Evolutionary conservation across 306 rosid species (phyloP), one percentile per base, ranked within the genome.

Genomic region (Acmispon strigosus): DNA sequence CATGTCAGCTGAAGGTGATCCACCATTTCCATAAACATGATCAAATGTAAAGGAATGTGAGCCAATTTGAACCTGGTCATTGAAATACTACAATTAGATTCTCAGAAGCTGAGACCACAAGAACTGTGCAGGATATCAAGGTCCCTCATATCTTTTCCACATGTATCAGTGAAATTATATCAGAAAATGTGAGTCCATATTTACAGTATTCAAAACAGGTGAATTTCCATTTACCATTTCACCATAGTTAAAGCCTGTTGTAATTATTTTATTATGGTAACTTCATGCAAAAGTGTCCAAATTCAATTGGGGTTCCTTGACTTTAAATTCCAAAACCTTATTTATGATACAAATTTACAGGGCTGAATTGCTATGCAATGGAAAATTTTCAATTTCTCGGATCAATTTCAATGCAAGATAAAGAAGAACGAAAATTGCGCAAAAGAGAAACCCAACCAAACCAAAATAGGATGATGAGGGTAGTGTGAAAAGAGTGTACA

Each of bases 11-110:
- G 91, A 87, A 72, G 89, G 86, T 52, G 88, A 86, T 58, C 89
- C 96, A 12, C 83, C 70, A 51, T 85, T 81, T 72, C 96, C 93
- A 63, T 84, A 86, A 34, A 87, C 91, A 75, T 84, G 85, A 75
- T 90, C 96, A 75, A 90, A 90, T 65, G 96, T 90, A 87, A 90
- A 90, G 49, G 87, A 84, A 81, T 90, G 93, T 20, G 91, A 58
- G 37, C 93, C 93, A 58, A 90, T 82, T 84, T 87, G 92, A 76
- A 86, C 83, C 96, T 90, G 83, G 54, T 74, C 82, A 76, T 69
- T 9, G 43, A 61, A 57, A 78, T 55, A 66, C 61, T 9, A 8
- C n/a, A 39, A 70, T 88, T 47, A 76, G 55, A 76, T 73, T 50
- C 32, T 27, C 32, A 27, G 32, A 4, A 27, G 32, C 4, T 27